Percentiles rank a stretch among this genome's conserved stretches.
Conservation (phyloP, 805 yeast species). For the Priceomyces haplophilus region DNA sequence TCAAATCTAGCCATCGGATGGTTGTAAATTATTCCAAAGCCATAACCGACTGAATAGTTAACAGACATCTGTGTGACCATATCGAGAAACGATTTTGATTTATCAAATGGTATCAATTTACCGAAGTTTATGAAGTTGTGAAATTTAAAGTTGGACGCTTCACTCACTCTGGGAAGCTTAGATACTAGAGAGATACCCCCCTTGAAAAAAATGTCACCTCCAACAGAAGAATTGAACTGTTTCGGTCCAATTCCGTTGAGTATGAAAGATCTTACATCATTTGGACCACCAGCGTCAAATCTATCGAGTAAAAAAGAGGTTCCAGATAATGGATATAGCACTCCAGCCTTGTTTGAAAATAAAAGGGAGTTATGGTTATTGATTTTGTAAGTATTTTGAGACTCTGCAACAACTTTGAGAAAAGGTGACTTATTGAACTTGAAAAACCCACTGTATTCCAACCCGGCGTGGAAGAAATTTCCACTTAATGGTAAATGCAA, state of each 20-base stretch:
- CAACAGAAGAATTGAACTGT: constrained; percentile 45
- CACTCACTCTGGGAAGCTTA: constrained; percentile 38
- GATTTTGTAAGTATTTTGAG: constrained; percentile 30
- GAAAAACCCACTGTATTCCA: constrained; percentile 34
- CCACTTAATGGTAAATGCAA: constrained; percentile 45
- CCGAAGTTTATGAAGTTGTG: constrained; percentile 52
- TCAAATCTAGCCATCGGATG: constrained; percentile 61
- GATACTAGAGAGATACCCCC: constrained; percentile 46
- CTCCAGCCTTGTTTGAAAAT: constrained; percentile 31
- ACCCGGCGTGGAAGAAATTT: constrained; percentile 29
- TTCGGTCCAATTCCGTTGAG: constrained; percentile 57
- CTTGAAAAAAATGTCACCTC: constrained; percentile 49
- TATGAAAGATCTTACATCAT: constrained; percentile 52
- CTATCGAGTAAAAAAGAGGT: constrained; percentile 48
- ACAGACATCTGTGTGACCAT: constrained; percentile 5
- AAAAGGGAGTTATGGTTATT: constrained; percentile 20
- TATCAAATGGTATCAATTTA: constrained; percentile 31
- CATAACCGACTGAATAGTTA: constrained; percentile 39
- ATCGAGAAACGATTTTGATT: constrained; percentile 4
- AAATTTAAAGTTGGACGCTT: constrained; percentile 45
- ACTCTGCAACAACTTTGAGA: constrained; percentile 41
- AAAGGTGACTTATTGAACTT: constrained; percentile 28
- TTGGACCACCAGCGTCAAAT: constrained; percentile 58
- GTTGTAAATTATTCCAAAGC: constrained; percentile 50
- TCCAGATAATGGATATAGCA: constrained; percentile 21